phyloP scores from a whole-genome alignment of 2,329 filamentous ascomycete species.

The Penicillium polonicum region DNA sequence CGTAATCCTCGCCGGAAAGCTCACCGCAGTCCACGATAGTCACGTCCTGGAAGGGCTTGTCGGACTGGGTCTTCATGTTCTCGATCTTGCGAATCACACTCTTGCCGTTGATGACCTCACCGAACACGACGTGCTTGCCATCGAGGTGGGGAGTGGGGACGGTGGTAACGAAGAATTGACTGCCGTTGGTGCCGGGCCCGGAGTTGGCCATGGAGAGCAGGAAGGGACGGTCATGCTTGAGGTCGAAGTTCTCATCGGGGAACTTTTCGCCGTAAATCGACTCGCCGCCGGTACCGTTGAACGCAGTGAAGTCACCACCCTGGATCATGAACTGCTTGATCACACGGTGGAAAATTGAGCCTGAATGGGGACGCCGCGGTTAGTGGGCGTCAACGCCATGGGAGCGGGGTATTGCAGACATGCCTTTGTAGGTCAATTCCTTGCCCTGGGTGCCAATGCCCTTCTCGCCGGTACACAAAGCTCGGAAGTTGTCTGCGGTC shows the following conservation, averaged over 20 bases:
- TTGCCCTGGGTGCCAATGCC: conserved; percentile 77
- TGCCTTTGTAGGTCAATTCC: conserved; percentile 83
- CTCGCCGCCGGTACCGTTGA: conserved; percentile 93
- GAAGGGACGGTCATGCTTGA: conserved; percentile 91
- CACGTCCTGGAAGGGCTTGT: conserved; percentile 74
- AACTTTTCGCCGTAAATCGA: conserved; percentile 98
- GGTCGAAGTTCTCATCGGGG: conserved; percentile 90
- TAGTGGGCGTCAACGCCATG: not conserved
- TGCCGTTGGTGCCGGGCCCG: conserved; percentile 91
- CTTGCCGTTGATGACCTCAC: conserved; percentile 90
- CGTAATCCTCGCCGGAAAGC: conserved; percentile 69
- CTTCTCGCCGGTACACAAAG: conserved; percentile 93
- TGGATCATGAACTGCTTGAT: conserved; percentile 99
- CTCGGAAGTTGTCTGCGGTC: conserved; percentile 94
- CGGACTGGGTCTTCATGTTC: conserved; percentile 71
- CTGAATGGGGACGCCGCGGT: conserved; percentile 36
- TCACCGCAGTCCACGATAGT: conserved; percentile 83
- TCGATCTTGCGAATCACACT: conserved; percentile 87
- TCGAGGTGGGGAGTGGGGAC: conserved; percentile 93
- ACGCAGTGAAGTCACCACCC: conserved; percentile 92
- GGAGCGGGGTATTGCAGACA: conserved; percentile 9
- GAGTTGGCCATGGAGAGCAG: conserved; percentile 97
- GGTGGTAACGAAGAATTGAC: conserved; percentile 97
- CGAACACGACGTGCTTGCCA: conserved; percentile 95
- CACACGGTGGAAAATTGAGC: conserved; percentile 88